These are phyloP conservation scores for Penicillium odoratum DNA, from an alignment of 495 filamentous ascomycete genomes.

Conservation along the genomic window DNA sequence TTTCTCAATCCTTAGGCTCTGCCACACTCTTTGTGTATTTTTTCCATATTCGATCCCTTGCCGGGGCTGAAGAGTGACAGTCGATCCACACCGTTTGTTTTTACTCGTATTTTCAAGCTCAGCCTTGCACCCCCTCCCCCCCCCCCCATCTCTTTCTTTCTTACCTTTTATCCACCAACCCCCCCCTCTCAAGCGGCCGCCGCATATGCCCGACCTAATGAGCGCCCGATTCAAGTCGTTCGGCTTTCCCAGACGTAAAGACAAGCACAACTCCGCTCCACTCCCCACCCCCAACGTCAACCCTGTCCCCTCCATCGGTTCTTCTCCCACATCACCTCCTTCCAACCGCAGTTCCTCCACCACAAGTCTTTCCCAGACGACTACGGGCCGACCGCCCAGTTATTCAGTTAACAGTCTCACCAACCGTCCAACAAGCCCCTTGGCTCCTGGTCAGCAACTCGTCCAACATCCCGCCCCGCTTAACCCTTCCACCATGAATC, in stretches of 20 bases:
- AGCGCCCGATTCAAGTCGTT: constrained; percentile 52
- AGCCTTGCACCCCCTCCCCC: constrained; percentile 16
- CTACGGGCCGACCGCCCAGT: constrained; percentile 63
- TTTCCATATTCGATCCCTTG: constrained; percentile 2
- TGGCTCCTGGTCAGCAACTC: constrained; percentile 59
- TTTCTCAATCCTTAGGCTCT: no score
- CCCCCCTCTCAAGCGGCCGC: constrained; percentile 17
- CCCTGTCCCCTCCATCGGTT: constrained; percentile 33
- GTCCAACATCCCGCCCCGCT: constrained; percentile 71
- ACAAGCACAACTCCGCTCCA: constrained; percentile 29
- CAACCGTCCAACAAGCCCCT: constrained; percentile 58
- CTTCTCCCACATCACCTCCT: constrained; percentile 39
- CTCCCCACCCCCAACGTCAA: constrained; percentile 16
- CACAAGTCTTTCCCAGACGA: constrained; percentile 48
- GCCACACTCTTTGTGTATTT: background rate
- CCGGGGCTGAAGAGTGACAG: constrained; percentile 1
- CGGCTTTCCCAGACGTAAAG: constrained; percentile 48
- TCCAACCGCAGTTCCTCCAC: constrained; percentile 49
- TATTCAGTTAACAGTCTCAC: constrained; percentile 54
- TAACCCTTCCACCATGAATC: constrained; percentile 52
- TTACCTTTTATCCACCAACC: constrained; percentile 4
- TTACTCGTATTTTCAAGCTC: constrained; percentile 16
- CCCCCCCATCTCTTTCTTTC: constrained; percentile 15
- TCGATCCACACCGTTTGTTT: constrained; percentile 10
- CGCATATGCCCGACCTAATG: constrained; percentile 48